Percentiles rank a stretch among this genome's conserved stretches.
Evolutionary conservation across 129 eudicot genomes (phyloP).

Genomic region (Heracleum sosnowskyi): DNA sequence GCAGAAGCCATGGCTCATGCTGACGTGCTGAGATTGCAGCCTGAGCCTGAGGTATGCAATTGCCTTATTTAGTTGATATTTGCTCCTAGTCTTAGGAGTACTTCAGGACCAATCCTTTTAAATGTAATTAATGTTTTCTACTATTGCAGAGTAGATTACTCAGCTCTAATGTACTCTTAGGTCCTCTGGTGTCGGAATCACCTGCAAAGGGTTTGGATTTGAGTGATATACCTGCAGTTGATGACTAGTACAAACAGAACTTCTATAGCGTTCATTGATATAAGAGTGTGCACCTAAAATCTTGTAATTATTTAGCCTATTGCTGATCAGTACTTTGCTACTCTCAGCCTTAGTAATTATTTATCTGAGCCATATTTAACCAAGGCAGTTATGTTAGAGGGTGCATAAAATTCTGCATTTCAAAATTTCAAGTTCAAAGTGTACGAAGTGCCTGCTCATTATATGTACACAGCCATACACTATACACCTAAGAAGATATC

Average conservation of each 20-base stretch:
- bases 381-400: background rate
- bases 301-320: background rate
- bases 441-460: slow-evolving; percentile 44
- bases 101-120: background rate
- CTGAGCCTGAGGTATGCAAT: slow-evolving; percentile 81
- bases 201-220: slow-evolving; percentile 68
- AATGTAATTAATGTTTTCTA: background rate
- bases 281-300: background rate
- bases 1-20: slow-evolving; percentile 99
- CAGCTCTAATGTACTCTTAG: slow-evolving; percentile 55
- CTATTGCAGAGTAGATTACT: slow-evolving; percentile 59
- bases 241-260: slow-evolving; percentile 8
- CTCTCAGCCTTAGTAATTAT: background rate
- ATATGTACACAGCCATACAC: slow-evolving; percentile 77
- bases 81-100: background rate
- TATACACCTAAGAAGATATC: slow-evolving; percentile 63
- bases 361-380: background rate
- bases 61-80: background rate
- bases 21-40: slow-evolving; percentile 92
- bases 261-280: background rate
- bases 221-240: slow-evolving; percentile 48
- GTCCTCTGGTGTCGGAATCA: slow-evolving; percentile 51
- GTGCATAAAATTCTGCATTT: background rate
- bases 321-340: background rate
- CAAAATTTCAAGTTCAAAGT: too few species aligned